These are phyloP conservation scores for Fagus sylvatica DNA, from an alignment of 306 rosid species.

Conservation along the genomic window DNA sequence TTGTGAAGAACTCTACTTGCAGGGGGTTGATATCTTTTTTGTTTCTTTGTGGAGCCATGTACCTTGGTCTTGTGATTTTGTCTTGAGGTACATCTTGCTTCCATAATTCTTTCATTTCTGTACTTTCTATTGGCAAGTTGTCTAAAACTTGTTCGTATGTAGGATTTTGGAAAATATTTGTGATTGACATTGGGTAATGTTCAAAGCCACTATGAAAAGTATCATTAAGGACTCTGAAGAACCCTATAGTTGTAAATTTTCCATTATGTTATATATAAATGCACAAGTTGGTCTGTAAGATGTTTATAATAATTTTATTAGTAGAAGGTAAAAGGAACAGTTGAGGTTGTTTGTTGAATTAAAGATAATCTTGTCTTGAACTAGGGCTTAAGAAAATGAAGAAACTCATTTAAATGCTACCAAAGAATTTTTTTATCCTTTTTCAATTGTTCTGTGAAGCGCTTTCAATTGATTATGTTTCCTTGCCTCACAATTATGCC, in stretches of 20 bases:
- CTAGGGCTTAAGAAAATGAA: too few species aligned
- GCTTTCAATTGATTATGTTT: too few species aligned
- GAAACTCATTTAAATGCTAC: too few species aligned
- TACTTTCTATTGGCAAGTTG: not conserved
- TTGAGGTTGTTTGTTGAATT: too few species aligned
- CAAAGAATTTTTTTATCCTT: too few species aligned
- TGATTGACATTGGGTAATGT: not conserved
- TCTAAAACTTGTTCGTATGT: not conserved
- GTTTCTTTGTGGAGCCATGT: constrained; percentile 63
- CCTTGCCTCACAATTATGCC: too few species aligned
- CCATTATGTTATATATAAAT: not conserved
- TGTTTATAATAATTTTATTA: too few species aligned
- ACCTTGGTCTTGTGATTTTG: constrained; percentile 60
- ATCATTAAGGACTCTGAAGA: not conserved
- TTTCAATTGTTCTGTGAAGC: too few species aligned
- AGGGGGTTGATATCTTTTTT: constrained; percentile 61
- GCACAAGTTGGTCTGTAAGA: not conserved
- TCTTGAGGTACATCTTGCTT: constrained; percentile 39
- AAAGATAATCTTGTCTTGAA: too few species aligned
- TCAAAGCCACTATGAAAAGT: not conserved
- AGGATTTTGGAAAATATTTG: not conserved
- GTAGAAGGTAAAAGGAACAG: not conserved
- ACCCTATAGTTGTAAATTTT: not conserved
- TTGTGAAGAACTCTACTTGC: constrained; percentile 17
- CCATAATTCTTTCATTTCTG: not conserved